Base-by-base conservation (phyloP, 2,329 filamentous ascomycete genomes). In the Stachybotrys elegans region DNA sequence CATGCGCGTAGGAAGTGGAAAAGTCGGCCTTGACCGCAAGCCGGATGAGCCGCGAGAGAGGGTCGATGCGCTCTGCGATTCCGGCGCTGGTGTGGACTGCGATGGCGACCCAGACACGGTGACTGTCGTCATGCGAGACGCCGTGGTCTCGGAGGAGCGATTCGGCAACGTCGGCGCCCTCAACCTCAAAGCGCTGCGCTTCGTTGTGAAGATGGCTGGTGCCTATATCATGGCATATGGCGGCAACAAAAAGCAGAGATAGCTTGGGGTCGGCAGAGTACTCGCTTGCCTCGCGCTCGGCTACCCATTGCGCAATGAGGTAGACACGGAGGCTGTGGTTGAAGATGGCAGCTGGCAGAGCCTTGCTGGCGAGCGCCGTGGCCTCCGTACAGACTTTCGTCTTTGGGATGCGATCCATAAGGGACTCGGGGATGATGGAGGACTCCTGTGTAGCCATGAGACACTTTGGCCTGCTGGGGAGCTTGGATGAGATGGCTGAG, bases 171-270 rank as follows among this genome's bases (percentile, higher is more conserved):
- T 61, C 58, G 32, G 59, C 58, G n/a, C 55, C 57, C 25, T 56
- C 55, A 19, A 68, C 51, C 44, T 68, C 65, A 49, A 68, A 67
- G 8, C 63, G 61, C 38, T 66, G 56, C 1, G 50, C 46, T 11
- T 53, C 50, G 43, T 65, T 61, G 45, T 59, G 56, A 3, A 45
- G 43, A 13, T 53, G 48, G n/a, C 60, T 53, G 3, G 57, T 48
- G 29, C 65, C 64, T 11, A 67, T 50, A 50, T 67, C 65, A 44
- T 68, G 65, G 36, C 59, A 60, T 16, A 65, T 53, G 35, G 60
- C 57, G 1, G 62, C 61, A 6, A 64, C 58, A 38, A 68, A 67
- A 17, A 68, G 51, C 14, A 61, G 45, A 2, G 43, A 39, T 2
- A 52, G 41, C 5, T 50, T 46, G 5, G 42, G 29, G 12, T 46